Percentiles rank a stretch among this genome's conserved stretches.
These are phyloP conservation scores for Aspergillus texensis DNA, from an alignment of 2,329 filamentous ascomycete genomes.

Conservation along the genomic window DNA sequence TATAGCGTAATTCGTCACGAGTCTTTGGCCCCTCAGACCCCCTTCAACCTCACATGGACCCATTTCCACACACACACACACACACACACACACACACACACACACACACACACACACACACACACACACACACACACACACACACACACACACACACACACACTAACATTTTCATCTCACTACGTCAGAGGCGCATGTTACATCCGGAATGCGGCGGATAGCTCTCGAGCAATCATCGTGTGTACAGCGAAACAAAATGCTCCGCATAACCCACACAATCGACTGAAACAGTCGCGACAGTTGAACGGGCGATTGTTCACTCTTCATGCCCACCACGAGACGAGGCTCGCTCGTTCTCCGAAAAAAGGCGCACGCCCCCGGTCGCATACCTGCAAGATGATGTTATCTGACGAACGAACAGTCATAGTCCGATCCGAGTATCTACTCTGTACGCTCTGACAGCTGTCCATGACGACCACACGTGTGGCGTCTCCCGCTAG, in stretches of 20 bases:
- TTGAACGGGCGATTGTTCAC: not conserved
- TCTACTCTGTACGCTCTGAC: not conserved
- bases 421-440: not conserved
- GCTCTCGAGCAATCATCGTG: conserved; percentile 1
- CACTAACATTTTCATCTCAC: not conserved
- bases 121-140: not conserved
- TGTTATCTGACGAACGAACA: not conserved
- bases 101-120: not conserved
- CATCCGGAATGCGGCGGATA: not conserved
- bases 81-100: not conserved
- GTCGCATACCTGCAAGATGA: not conserved
- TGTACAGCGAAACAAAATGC: conserved; percentile 2
- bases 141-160: not conserved
- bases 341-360: not conserved
- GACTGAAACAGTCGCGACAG: conserved; percentile 1
- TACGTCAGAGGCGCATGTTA: conserved; percentile 4
- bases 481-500: not conserved
- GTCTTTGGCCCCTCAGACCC: conserved; percentile 1
- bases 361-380: not conserved
- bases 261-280: not conserved
- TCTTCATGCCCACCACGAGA: not conserved
- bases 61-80: not conserved
- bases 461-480: not conserved
- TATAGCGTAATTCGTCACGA: not conserved
- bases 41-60: not conserved